These are phyloP conservation scores for Inga laurina DNA, from an alignment of 306 rosid genomes.

Conservation along the genomic window DNA sequence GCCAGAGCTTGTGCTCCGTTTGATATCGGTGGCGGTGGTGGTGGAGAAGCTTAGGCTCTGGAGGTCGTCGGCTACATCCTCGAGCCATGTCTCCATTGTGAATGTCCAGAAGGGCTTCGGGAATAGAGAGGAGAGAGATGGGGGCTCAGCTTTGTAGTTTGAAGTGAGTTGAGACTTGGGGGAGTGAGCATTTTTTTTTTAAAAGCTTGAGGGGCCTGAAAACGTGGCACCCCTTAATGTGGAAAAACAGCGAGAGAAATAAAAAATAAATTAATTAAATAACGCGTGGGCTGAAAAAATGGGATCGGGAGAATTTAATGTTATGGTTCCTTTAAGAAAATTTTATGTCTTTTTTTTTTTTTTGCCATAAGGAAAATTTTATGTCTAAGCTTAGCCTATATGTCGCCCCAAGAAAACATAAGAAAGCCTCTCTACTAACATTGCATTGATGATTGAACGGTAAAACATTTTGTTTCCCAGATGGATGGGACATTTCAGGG, in stretches of 20 bases:
- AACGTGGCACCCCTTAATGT: not conserved
- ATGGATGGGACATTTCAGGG: not conserved
- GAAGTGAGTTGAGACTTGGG: not conserved
- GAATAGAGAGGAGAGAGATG: not conserved
- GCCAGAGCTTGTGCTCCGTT: slow-evolving; percentile 75
- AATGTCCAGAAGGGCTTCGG: not conserved
- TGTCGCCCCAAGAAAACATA: not conserved
- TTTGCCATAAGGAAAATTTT: not conserved
- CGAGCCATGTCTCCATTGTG: slow-evolving; percentile 73
- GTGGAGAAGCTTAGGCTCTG: slow-evolving; percentile 75
- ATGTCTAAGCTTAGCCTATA: not conserved
- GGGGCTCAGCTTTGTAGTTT: not conserved
- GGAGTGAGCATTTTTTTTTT: slow-evolving; percentile 1
- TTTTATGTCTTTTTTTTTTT: not conserved
- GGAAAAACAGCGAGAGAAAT: not conserved
- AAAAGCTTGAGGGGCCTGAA: not conserved
- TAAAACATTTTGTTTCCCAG: not conserved
- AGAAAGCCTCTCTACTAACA: not conserved
- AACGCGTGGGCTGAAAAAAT: slow-evolving; percentile 8
- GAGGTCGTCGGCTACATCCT: slow-evolving; percentile 80
- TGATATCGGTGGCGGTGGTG: slow-evolving; percentile 47
- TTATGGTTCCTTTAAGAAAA: not conserved
- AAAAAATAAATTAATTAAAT: not conserved
- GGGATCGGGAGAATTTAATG: slow-evolving; percentile 13
- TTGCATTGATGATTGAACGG: not conserved